These are phyloP conservation scores for Purshia tridentata DNA, from an alignment of 306 rosid species.

Conservation along the genomic window DNA sequence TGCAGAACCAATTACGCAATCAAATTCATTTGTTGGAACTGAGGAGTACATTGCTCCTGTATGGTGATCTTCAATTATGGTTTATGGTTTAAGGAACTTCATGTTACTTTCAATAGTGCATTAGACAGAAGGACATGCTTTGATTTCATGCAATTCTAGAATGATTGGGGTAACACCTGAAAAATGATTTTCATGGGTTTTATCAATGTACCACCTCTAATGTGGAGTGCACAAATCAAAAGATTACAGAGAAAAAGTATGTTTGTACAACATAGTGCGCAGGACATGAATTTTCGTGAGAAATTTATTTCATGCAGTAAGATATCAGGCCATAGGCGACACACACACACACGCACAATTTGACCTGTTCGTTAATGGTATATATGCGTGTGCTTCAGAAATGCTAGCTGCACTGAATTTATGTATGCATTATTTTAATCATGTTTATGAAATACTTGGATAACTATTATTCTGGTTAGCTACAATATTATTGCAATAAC, in stretches of 20 bases:
- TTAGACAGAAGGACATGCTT: neutral
- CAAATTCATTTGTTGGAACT: slow-evolving; percentile 94
- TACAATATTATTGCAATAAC: neutral
- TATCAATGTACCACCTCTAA: neutral
- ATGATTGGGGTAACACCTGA: neutral
- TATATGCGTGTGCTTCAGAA: slow-evolving; percentile 1
- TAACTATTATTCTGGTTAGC: neutral
- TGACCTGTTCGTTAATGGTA: neutral
- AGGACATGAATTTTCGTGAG: neutral
- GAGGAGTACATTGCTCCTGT: slow-evolving; percentile 98
- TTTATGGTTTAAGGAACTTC: slow-evolving; percentile 12
- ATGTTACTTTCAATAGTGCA: neutral
- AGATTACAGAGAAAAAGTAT: neutral
- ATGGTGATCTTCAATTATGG: slow-evolving; percentile 45
- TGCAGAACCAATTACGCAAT: slow-evolving; percentile 68
- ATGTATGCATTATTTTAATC: neutral
- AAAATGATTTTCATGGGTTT: neutral
- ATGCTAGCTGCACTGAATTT: neutral
- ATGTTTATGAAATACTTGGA: slow-evolving; percentile 14
- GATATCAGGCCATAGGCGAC: neutral
- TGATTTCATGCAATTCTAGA: neutral
- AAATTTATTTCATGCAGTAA: too few relatives aligned
- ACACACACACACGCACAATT: neutral
- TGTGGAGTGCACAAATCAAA: neutral
- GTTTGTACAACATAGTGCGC: neutral